Conservation (phyloP, 305 asterid genomes). For the Monarda citriodora region DNA sequence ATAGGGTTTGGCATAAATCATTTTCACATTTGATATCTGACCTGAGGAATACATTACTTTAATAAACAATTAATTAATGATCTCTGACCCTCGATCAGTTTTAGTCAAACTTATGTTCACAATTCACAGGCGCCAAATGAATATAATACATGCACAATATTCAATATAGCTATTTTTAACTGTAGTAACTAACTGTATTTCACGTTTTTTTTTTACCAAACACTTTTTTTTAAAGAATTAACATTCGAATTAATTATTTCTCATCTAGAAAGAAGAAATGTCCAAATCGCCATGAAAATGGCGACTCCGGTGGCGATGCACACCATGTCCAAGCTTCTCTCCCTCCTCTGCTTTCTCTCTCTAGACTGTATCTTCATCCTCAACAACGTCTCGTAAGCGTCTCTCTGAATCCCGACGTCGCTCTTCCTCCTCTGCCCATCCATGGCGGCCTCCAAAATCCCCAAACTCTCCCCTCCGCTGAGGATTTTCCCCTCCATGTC, state of each 20-base stretch:
- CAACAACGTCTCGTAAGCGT: conserved; percentile 30
- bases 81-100: conserved; percentile 11
- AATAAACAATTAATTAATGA: conserved; percentile 9
- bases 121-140: not conserved
- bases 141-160: not conserved
- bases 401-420: conserved; percentile 26
- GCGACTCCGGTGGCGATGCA: conserved; percentile 40
- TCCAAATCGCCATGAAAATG: conserved; percentile 50
- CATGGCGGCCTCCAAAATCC: conserved; percentile 48
- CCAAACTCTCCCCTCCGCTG: conserved; percentile 57
- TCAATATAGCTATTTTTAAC: not conserved
- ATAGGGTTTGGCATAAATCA: not conserved
- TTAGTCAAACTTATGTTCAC: conserved; percentile 18
- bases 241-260: not conserved
- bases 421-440: conserved; percentile 50
- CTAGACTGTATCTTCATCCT: conserved; percentile 33
- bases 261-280: conserved; percentile 28
- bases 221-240: no score
- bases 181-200: conserved; percentile 12
- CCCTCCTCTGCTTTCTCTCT: conserved; percentile 44
- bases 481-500: conserved; percentile 66
- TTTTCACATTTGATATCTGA: not conserved
- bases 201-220: not conserved
- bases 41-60: not conserved
- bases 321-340: conserved; percentile 48